Percentiles rank a stretch among this genome's conserved stretches.
phyloP scores from a whole-genome alignment of 1,139 yeast genomes.

The Meyerozyma guilliermondii region DNA sequence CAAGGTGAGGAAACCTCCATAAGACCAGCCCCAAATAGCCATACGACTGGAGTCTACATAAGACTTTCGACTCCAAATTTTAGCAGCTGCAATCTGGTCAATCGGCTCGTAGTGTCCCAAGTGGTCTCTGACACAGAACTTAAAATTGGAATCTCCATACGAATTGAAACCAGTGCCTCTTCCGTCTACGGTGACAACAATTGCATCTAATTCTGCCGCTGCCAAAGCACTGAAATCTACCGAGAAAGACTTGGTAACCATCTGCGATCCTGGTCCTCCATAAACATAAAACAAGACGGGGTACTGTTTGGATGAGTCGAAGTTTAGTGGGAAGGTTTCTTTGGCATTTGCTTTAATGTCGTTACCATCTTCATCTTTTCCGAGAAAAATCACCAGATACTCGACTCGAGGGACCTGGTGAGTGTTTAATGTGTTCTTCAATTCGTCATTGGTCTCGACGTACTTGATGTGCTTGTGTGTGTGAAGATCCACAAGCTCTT shows the following conservation, averaged over 20 bases:
- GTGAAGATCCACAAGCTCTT: conserved; percentile 55
- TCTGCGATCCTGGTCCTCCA: conserved; percentile 82
- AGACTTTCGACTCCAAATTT: conserved; percentile 45
- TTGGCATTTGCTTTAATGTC: conserved; percentile 46
- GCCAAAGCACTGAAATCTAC: conserved; percentile 60
- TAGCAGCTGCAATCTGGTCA: conserved; percentile 70
- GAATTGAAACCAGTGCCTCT: conserved; percentile 74
- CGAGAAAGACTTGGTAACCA: conserved; percentile 49
- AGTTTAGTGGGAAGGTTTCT: conserved; percentile 62
- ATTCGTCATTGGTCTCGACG: conserved; percentile 46
- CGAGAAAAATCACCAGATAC: conserved; percentile 47
- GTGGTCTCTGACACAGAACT: conserved; percentile 60
- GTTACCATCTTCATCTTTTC: conserved; percentile 36
- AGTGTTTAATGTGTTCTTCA: conserved; percentile 30
- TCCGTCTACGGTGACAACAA: conserved; percentile 78
- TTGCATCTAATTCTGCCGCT: conserved; percentile 63
- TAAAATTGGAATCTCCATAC: conserved; percentile 42
- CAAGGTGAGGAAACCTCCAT: conserved; percentile 74
- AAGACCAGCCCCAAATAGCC: conserved; percentile 83
- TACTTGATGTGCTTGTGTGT: conserved; percentile 23
- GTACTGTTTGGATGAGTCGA: conserved; percentile 48
- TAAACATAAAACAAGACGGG: conserved; percentile 72
- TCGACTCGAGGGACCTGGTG: conserved; percentile 46
- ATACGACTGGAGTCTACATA: conserved; percentile 57
- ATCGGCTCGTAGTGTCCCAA: conserved; percentile 64